Conservation (phyloP, 345 rosid species). For the Orychophragmus violaceus region DNA sequence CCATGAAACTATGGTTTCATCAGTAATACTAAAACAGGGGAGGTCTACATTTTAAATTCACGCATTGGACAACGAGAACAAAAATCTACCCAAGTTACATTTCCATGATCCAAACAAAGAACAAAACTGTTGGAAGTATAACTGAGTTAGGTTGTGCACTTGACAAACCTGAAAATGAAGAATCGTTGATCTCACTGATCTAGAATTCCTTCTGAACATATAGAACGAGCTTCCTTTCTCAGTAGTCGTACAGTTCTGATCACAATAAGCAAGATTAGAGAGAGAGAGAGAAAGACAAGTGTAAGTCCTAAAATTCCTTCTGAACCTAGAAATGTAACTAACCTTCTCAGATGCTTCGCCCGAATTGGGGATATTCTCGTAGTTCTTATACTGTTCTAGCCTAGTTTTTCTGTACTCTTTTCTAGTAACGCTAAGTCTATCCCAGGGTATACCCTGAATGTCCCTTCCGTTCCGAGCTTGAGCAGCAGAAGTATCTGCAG, state of each 20-base stretch:
- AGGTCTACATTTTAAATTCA: not conserved
- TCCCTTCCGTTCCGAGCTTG: constrained; percentile 84
- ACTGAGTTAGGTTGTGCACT: not conserved
- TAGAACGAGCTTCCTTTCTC: constrained; percentile 46
- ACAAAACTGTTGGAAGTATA: not conserved
- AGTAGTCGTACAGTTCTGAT: constrained; percentile 44
- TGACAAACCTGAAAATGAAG: constrained; percentile 68
- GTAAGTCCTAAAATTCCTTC: not conserved
- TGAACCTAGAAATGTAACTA: too few relatives aligned
- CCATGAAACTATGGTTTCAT: not conserved
- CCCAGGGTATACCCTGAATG: constrained; percentile 98
- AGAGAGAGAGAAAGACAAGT: not conserved
- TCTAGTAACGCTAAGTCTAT: constrained; percentile 74
- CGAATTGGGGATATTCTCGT: constrained; percentile 70
- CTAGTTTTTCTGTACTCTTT: constrained; percentile 82
- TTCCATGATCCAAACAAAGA: not conserved
- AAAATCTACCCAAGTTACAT: not conserved
- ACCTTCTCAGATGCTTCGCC: constrained; percentile 71
- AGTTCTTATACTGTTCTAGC: constrained; percentile 91
- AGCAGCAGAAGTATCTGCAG: constrained; percentile 70
- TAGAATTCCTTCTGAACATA: constrained; percentile 54
- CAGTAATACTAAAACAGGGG: not conserved
- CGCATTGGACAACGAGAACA: not conserved
- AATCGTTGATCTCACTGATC: constrained; percentile 72
- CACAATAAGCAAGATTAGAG: constrained; percentile 8